Evolutionary conservation across 345 rosid genomes (phyloP).

Genomic region (Ceriops tagal): DNA sequence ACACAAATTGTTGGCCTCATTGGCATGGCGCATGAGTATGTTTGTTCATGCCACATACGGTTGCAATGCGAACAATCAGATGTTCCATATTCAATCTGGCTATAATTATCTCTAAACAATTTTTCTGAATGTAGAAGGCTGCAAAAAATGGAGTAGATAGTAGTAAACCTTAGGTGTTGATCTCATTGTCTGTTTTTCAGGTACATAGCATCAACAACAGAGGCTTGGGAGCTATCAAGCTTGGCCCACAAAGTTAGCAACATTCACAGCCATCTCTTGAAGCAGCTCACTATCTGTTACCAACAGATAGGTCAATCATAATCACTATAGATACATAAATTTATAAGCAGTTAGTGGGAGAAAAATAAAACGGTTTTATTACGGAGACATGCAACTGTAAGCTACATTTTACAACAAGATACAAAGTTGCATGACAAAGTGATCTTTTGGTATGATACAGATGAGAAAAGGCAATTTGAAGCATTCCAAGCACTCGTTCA

Average conservation of each 20-base stretch:
- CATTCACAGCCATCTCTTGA: slow-evolving; percentile 41
- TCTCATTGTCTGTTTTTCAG: slow-evolving; percentile 19
- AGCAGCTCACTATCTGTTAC: slow-evolving; percentile 35
- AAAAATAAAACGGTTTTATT: no score
- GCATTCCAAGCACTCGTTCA: slow-evolving; percentile 36
- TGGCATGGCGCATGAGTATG: slow-evolving; percentile 46
- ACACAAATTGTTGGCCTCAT: slow-evolving; percentile 36
- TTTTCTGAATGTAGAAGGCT: neutral
- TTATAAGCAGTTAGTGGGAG: neutral
- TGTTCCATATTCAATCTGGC: neutral
- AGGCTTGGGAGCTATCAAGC: slow-evolving; percentile 67
- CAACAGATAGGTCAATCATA: slow-evolving; percentile 35
- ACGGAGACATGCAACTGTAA: no score
- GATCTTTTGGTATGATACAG: slow-evolving; percentile 21
- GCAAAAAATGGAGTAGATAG: no score
- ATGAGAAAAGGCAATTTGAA: slow-evolving; percentile 39
- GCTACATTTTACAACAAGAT: no score
- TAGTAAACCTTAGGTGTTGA: neutral
- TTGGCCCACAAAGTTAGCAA: slow-evolving; percentile 51
- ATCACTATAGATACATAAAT: neutral
- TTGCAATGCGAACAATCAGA: no score
- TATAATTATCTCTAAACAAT: neutral
- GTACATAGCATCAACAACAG: slow-evolving; percentile 42
- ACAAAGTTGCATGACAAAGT: neutral
- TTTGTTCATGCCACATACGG: neutral